These are phyloP conservation scores for Dendrobium chrysotoxum DNA, from an alignment of 106 monocot species.

Conservation along the genomic window DNA sequence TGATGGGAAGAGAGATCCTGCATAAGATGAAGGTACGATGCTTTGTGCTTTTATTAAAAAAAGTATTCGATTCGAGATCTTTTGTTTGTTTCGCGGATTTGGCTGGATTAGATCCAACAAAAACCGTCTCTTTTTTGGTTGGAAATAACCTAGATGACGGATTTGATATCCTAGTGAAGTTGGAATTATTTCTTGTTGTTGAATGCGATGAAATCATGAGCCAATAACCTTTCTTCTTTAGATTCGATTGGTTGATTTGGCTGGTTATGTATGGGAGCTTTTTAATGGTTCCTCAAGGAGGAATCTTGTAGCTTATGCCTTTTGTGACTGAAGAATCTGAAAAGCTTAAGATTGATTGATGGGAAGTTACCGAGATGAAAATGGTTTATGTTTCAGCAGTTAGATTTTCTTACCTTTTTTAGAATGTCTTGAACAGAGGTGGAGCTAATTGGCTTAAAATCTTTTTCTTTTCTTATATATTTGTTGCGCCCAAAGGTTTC, in stretches of 20 bases:
- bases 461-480: too few relatives aligned
- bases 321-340: neutral
- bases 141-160: neutral
- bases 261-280: neutral
- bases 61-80: neutral
- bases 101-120: neutral
- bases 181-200: neutral
- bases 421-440: too few relatives aligned
- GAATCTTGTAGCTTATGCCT: neutral
- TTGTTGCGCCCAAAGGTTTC: too few relatives aligned
- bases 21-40: slow-evolving; percentile 8
- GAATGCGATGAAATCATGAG: neutral
- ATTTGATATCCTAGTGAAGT: neutral
- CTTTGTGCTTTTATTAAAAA: neutral
- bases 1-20: slow-evolving; percentile 5
- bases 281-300: neutral
- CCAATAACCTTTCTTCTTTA: neutral
- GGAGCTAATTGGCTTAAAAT: too few relatives aligned
- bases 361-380: too few relatives aligned
- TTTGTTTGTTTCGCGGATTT: neutral
- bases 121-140: neutral
- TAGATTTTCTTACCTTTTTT: too few relatives aligned
- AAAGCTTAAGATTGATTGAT: neutral
- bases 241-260: neutral
- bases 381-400: too few relatives aligned